Conservation (phyloP, 768 basidiomycete species). For the Leccinellum rugosiceps region DNA sequence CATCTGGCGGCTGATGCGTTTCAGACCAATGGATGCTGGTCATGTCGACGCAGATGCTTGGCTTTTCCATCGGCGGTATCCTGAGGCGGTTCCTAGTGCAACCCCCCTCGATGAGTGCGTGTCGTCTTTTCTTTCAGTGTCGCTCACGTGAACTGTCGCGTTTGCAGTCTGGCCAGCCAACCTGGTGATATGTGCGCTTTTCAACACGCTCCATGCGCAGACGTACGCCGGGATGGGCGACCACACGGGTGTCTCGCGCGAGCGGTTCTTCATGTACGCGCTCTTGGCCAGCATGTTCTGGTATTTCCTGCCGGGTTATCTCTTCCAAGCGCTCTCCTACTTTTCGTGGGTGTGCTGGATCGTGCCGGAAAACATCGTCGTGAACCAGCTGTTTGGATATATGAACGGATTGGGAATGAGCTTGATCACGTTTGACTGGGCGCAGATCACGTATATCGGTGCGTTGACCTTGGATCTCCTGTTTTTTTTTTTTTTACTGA, state of each 20-base stretch:
- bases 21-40: slow-evolving; percentile 59
- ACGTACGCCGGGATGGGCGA: slow-evolving; percentile 40
- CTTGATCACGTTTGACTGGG: slow-evolving; percentile 80
- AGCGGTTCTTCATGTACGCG: slow-evolving; percentile 47
- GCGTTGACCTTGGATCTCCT: not conserved
- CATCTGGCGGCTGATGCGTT: not conserved
- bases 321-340: slow-evolving; percentile 63
- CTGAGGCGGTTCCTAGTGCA: slow-evolving; percentile 59
- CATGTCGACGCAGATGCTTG: slow-evolving; percentile 71
- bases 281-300: slow-evolving; percentile 34
- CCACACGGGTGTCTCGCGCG: slow-evolving; percentile 50
- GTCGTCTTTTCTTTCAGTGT: not conserved
- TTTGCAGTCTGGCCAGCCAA: slow-evolving; percentile 72
- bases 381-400: slow-evolving; percentile 78
- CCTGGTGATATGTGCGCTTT: slow-evolving; percentile 65
- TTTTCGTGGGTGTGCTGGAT: slow-evolving; percentile 71
- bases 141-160: slow-evolving; percentile 21
- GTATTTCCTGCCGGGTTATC: slow-evolving; percentile 71
- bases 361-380: slow-evolving; percentile 58
- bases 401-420: slow-evolving; percentile 60
- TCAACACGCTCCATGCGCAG: slow-evolving; percentile 70
- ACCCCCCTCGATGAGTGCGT: slow-evolving; percentile 62
- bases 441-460: slow-evolving; percentile 48
- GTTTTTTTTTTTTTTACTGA: not conserved
- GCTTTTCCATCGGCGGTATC: slow-evolving; percentile 60